These are phyloP conservation scores for Barnettozyma botsteinii DNA, from an alignment of 805 yeast genomes.

Conservation along the genomic window DNA sequence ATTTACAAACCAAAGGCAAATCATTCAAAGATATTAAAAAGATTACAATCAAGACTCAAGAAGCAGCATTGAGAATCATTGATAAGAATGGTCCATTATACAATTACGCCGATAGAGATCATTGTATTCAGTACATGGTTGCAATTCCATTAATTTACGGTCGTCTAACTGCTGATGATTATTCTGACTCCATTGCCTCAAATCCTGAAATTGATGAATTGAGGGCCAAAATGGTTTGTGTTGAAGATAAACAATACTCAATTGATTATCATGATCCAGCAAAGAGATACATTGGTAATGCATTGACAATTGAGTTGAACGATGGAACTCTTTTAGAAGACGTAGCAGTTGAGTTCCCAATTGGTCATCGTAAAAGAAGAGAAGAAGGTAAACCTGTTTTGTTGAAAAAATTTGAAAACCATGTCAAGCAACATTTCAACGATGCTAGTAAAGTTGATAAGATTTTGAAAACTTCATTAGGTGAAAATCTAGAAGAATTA, in stretches of 20 bases:
- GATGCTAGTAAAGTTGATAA: slow-evolving; percentile 31
- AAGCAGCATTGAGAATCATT: slow-evolving; percentile 55
- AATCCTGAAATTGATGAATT: slow-evolving; percentile 47
- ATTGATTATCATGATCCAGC: slow-evolving; percentile 50
- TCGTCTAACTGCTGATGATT: slow-evolving; percentile 52
- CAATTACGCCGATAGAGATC: slow-evolving; percentile 62
- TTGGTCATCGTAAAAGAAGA: slow-evolving; percentile 54
- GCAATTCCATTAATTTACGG: slow-evolving; percentile 54
- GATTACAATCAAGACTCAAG: slow-evolving; percentile 50
- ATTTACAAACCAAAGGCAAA: slow-evolving; percentile 35
- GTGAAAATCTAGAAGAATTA: slow-evolving; percentile 31
- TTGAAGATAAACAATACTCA: slow-evolving; percentile 43
- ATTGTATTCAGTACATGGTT: slow-evolving; percentile 59
- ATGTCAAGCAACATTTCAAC: slow-evolving; percentile 39
- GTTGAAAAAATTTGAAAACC: slow-evolving; percentile 45
- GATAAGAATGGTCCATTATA: slow-evolving; percentile 55
- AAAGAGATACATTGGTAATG: slow-evolving; percentile 54
- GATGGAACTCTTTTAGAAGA: slow-evolving; percentile 51
- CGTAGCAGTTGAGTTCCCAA: slow-evolving; percentile 48
- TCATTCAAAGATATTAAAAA: slow-evolving; percentile 43
- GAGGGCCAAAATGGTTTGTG: slow-evolving; percentile 50
- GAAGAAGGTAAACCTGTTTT: slow-evolving; percentile 55
- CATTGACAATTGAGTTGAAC: slow-evolving; percentile 42
- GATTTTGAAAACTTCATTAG: slow-evolving; percentile 33
- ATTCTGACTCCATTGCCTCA: slow-evolving; percentile 43